Conservation (phyloP, 768 basidiomycete species). For the Podaxis pistillaris region DNA sequence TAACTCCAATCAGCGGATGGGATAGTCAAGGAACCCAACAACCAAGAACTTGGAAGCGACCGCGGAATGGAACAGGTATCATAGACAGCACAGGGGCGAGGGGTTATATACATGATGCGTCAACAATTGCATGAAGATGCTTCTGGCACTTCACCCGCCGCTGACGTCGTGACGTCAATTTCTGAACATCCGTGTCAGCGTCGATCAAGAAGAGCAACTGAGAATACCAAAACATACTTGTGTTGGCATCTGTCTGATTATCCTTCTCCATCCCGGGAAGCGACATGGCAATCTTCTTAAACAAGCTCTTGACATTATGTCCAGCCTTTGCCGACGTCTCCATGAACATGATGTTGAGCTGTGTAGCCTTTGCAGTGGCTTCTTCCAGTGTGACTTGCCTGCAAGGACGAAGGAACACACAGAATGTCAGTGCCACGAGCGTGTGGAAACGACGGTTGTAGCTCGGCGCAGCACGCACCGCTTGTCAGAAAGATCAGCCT, state of each 20-base stretch:
- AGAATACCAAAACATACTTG: constrained; percentile 36
- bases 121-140: constrained; percentile 86
- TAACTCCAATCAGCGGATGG: constrained; percentile 18
- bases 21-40: constrained; percentile 6
- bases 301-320: constrained; percentile 97
- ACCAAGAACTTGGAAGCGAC: not conserved
- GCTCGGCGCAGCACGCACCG: constrained; percentile 57
- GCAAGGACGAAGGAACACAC: constrained; percentile 14
- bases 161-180: constrained; percentile 86
- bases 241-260: constrained; percentile 54
- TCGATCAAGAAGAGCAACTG: not conserved
- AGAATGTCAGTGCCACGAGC: not conserved
- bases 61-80: constrained; percentile 19
- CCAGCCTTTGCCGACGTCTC: constrained; percentile 99
- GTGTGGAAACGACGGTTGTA: not conserved
- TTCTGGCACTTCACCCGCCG: constrained; percentile 70
- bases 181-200: constrained; percentile 43
- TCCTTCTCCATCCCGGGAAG: constrained; percentile 95
- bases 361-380: constrained; percentile 86
- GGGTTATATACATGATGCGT: constrained; percentile 21
- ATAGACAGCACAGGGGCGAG: constrained; percentile 15
- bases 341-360: constrained; percentile 97
- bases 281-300: constrained; percentile 99
- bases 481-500: constrained; percentile 98
- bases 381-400: constrained; percentile 99